Conservation (phyloP, 768 basidiomycete genomes). For the Auricularia sp. region DNA sequence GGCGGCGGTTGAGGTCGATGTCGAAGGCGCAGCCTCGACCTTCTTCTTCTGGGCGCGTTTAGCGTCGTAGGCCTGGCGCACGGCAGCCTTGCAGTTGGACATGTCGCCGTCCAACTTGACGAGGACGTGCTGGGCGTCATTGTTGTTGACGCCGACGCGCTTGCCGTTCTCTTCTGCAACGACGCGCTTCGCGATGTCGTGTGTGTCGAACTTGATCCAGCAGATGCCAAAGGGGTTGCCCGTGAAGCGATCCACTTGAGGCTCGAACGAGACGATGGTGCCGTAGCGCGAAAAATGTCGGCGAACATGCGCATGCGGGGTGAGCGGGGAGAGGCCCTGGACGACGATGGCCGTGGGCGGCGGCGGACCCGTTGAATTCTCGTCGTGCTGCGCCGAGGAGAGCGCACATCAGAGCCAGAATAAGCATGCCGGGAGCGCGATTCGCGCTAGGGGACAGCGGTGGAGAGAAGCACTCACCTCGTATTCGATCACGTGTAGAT, state of each 20-base stretch:
- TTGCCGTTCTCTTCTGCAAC: conserved; percentile 58
- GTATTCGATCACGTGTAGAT: conserved; percentile 40
- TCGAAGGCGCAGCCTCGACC: conserved; percentile 11
- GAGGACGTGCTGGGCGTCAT: conserved; percentile 50
- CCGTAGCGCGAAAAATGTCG: conserved; percentile 59
- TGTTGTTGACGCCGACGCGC: conserved; percentile 34
- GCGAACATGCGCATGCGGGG: conserved; percentile 53
- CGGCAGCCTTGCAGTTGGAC: conserved; percentile 46
- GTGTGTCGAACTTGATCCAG: conserved; percentile 52
- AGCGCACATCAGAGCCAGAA: neutral
- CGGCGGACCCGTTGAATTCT: conserved; percentile 56
- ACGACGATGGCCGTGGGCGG: conserved; percentile 69
- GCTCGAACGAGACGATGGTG: conserved; percentile 52
- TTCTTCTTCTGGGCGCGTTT: conserved; percentile 23
- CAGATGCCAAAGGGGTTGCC: conserved; percentile 78
- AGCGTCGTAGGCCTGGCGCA: conserved; percentile 50
- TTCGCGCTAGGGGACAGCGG: too few species aligned
- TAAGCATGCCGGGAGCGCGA: conserved; percentile 8
- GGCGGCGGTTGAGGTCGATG: too few species aligned
- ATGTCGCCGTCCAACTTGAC: conserved; percentile 78
- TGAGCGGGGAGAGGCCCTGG: conserved; percentile 59
- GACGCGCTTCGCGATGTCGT: conserved; percentile 61
- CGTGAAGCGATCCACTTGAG: conserved; percentile 68
- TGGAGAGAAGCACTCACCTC: conserved; percentile 31
- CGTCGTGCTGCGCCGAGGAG: conserved; percentile 49